Conservation (phyloP, 2,329 filamentous ascomycete species). For the Cladosporium velox region DNA sequence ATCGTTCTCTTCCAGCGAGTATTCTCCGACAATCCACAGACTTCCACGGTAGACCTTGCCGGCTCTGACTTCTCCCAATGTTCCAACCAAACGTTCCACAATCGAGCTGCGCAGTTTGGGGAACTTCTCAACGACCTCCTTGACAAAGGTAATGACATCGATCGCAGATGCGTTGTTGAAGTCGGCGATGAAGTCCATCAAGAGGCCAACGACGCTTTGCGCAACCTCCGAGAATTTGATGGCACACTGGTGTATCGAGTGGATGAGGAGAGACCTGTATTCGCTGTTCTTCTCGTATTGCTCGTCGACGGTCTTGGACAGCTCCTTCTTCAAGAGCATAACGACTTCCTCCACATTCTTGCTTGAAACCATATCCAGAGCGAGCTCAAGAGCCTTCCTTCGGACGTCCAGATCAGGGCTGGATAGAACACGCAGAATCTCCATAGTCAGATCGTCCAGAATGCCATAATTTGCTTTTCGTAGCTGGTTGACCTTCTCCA, state of each 20-base stretch:
- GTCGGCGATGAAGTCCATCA: slow-evolving; percentile 99
- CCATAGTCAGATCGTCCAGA: slow-evolving; percentile 93
- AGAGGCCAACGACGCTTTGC: slow-evolving; percentile 88
- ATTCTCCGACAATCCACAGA: slow-evolving; percentile 97
- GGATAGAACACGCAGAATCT: slow-evolving; percentile 89
- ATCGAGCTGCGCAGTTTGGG: slow-evolving; percentile 85
- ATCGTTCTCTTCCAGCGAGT: slow-evolving; percentile 88
- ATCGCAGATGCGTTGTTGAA: slow-evolving; percentile 97
- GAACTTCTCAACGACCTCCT: slow-evolving; percentile 98
- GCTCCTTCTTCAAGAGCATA: slow-evolving; percentile 92
- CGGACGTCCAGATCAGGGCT: slow-evolving; percentile 96
- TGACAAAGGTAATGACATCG: slow-evolving; percentile 97
- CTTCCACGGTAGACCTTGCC: slow-evolving; percentile 97
- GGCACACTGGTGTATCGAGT: slow-evolving; percentile 96
- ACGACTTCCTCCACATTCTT: slow-evolving; percentile 99
- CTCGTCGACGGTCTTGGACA: slow-evolving; percentile 95
- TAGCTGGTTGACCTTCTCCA: slow-evolving; percentile 88
- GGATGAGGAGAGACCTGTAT: slow-evolving; percentile 91
- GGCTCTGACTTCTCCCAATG: slow-evolving; percentile 87
- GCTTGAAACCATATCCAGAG: slow-evolving; percentile 96
- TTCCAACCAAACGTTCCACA: slow-evolving; percentile 83
- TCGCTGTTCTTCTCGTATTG: slow-evolving; percentile 98
- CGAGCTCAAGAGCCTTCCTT: slow-evolving; percentile 84
- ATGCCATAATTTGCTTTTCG: slow-evolving; percentile 87
- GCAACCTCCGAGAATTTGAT: slow-evolving; percentile 99